Percentiles rank a stretch among this genome's conserved stretches.
Evolutionary conservation across 495 filamentous ascomycete genomes (phyloP).

Genomic region (Podospora tetraspora): DNA sequence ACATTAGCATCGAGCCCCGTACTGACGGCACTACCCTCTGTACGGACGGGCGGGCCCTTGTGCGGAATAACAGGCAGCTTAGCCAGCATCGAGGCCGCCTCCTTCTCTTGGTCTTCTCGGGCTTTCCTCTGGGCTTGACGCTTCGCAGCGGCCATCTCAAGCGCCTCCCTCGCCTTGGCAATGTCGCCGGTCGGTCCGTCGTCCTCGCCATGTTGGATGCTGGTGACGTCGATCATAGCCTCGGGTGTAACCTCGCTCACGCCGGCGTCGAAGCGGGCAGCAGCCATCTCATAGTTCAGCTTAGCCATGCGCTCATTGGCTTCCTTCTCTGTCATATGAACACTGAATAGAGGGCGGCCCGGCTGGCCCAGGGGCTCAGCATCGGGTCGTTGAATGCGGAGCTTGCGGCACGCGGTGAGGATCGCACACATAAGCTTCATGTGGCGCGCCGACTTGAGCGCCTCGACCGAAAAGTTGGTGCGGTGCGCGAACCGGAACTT

Average conservation of each 20-base stretch:
- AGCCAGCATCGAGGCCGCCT: slow-evolving; percentile 13
- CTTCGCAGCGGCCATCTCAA: slow-evolving; percentile 8
- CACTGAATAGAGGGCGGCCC: slow-evolving; percentile 54
- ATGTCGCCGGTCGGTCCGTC: neutral
- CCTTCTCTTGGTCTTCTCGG: slow-evolving; percentile 15
- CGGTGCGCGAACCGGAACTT: slow-evolving; percentile 53
- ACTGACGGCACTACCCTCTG: neutral
- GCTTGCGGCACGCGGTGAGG: slow-evolving; percentile 61
- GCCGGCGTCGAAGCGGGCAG: slow-evolving; percentile 11
- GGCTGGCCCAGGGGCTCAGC: slow-evolving; percentile 50
- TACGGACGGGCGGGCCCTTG: slow-evolving; percentile 12
- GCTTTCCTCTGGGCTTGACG: slow-evolving; percentile 7
- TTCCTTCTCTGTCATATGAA: slow-evolving; percentile 51
- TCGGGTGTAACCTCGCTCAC: neutral
- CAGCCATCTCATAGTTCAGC: slow-evolving; percentile 17
- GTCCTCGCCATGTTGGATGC: neutral
- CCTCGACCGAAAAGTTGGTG: slow-evolving; percentile 72
- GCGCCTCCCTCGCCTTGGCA: slow-evolving; percentile 8
- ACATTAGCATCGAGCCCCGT: slow-evolving; percentile 13
- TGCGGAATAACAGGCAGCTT: slow-evolving; percentile 15
- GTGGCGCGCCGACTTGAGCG: slow-evolving; percentile 60
- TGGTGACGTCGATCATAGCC: slow-evolving; percentile 8
- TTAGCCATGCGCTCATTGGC: slow-evolving; percentile 45
- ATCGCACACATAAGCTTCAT: slow-evolving; percentile 81
- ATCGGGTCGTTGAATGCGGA: slow-evolving; percentile 64